phyloP scores from a whole-genome alignment of 1,139 yeast genomes.

The Candida anutae region DNA sequence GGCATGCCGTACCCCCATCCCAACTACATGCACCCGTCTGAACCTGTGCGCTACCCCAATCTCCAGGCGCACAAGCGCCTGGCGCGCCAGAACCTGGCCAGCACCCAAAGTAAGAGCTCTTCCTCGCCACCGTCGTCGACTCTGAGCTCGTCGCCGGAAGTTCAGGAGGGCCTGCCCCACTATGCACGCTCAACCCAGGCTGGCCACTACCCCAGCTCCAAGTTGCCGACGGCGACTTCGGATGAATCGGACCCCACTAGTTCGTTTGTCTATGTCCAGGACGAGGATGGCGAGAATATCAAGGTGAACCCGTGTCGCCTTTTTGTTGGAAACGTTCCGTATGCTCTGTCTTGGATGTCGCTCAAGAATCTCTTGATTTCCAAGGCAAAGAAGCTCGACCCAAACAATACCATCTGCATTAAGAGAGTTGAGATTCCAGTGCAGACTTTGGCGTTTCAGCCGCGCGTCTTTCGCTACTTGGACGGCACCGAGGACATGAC shows the following conservation, averaged over 20 bases:
- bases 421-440: conserved; percentile 51
- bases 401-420: conserved; percentile 26
- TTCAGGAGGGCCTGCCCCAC: not conserved
- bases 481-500: not conserved
- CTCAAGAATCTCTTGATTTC: conserved; percentile 39
- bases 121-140: no score
- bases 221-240: not conserved
- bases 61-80: no score
- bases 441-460: no score
- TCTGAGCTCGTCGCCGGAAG: not conserved
- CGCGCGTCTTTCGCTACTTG: not conserved
- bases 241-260: not conserved
- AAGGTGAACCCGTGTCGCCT: conserved; percentile 33
- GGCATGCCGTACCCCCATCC: no score
- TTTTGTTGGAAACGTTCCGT: conserved; percentile 55
- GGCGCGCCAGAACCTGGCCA: no score
- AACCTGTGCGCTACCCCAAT: no score
- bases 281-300: conserved; percentile 11
- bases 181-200: not conserved
- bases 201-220: not conserved
- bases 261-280: not conserved
- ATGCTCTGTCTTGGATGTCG: conserved; percentile 47
- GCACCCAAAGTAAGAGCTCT: no score
- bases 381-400: conserved; percentile 15
- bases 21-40: no score